phyloP scores from a whole-genome alignment of 257 asterid genomes.

The Hygrophila difformis region DNA sequence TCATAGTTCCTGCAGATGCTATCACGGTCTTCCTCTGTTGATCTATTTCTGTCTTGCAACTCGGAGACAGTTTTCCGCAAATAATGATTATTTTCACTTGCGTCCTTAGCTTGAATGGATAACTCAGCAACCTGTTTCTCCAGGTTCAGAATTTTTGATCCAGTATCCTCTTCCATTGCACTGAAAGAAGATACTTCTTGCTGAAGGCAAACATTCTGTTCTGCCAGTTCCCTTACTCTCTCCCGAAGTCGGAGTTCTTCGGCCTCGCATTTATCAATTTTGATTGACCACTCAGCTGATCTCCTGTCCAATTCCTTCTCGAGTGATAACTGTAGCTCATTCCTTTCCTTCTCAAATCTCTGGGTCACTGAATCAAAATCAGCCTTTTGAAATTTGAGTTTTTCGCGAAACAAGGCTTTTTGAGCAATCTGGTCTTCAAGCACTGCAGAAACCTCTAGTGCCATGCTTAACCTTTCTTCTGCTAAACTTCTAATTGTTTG shows the following conservation, averaged over 20 bases:
- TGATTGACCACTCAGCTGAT: conserved; percentile 81
- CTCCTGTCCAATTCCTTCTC: conserved; percentile 93
- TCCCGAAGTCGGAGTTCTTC: conserved; percentile 96
- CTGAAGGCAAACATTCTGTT: conserved; percentile 90
- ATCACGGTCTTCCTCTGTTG: conserved; percentile 64
- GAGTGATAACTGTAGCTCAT: conserved; percentile 61
- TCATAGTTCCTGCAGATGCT: conserved; percentile 57
- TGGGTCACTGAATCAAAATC: conserved; percentile 45
- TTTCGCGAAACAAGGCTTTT: conserved; percentile 56
- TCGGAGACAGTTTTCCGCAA: conserved; percentile 50
- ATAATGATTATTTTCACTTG: conserved; percentile 42
- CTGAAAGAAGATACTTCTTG: conserved; percentile 66
- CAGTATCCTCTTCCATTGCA: conserved; percentile 52
- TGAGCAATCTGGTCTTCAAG: conserved; percentile 72
- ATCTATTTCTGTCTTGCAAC: conserved; percentile 48
- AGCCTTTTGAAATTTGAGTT: conserved; percentile 32
- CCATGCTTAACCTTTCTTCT: conserved; percentile 71
- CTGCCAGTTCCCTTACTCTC: conserved; percentile 90
- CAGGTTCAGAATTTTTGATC: conserved; percentile 32
- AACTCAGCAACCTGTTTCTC: conserved; percentile 59
- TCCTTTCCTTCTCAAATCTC: conserved; percentile 76
- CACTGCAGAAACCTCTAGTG: conserved; percentile 52
- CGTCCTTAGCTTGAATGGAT: conserved; percentile 41
- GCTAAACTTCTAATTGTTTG: conserved; percentile 52
- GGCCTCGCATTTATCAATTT: conserved; percentile 73